phyloP scores from a whole-genome alignment of 202 grass and related monocot species.

The Schoenoplectus tabernaemontani region DNA sequence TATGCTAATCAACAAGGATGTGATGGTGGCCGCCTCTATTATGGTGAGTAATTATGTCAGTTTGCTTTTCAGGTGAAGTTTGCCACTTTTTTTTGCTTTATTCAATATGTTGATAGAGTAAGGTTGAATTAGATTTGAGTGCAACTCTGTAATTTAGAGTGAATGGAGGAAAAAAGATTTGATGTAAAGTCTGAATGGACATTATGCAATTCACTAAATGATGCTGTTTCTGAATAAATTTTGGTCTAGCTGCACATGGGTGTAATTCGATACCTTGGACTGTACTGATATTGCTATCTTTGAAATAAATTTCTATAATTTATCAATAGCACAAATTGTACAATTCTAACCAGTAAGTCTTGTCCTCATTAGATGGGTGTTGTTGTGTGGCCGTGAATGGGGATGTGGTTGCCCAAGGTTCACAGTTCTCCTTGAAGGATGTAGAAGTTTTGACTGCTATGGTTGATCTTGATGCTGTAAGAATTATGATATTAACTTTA shows the following conservation, averaged over 20 bases:
- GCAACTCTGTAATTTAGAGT: not conserved
- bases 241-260: not conserved
- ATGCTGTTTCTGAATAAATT: not conserved
- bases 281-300: not conserved
- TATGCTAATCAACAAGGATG: conserved; percentile 95
- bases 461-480: conserved; percentile 92
- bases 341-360: not conserved
- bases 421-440: conserved; percentile 95
- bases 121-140: not conserved
- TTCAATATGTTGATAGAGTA: not conserved
- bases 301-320: not conserved
- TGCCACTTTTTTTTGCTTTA: not conserved
- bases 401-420: conserved; percentile 83
- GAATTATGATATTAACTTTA: conserved; percentile 16
- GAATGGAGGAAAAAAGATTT: not conserved
- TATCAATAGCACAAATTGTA: not conserved
- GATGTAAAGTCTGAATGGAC: not conserved
- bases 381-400: conserved; percentile 87
- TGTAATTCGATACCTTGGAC: not conserved
- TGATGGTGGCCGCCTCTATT: conserved; percentile 92
- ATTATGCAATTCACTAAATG: not conserved
- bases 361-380: conserved; percentile 57
- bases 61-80: not conserved
- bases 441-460: conserved; percentile 83
- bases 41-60: conserved; percentile 40